Evolutionary conservation across 768 basidiomycete species (phyloP), one percentile per base, ranked within the genome.

Genomic region (Sarcodon aspratus): DNA sequence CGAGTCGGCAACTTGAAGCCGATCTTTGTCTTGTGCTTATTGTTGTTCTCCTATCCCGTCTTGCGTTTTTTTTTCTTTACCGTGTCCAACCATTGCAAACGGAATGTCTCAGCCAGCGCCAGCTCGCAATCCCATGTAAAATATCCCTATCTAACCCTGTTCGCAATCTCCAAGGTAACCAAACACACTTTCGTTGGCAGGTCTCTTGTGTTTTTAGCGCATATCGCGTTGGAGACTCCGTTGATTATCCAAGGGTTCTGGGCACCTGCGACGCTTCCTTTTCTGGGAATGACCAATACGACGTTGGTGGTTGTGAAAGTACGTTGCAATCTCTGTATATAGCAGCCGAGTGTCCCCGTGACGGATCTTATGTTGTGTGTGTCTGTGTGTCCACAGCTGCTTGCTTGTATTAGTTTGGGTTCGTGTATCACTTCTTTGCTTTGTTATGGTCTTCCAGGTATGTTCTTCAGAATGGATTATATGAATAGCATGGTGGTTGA

Each of bases 251-350:
- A 90, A 61, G 85, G 87, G 6, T 64, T 90, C 13, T 77, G 76
- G 67, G 71, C 78, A 0, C 80, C 85, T 1, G 56, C 63, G 13
- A 68, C 62, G 12, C 62, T 91, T 15, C 89, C 89, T 0, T 89
- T 92, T 61, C 55, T 90, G 48, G 78, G 88, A 60, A 71, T 89
- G 55, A 90, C 82, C 56, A 92, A 92, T 68, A 91, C 89, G 6
- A 77, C 86, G 0, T 45, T 90, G 7, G 78, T 88, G 2, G 53
- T 91, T 7, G 64, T 88, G 44, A 90, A 90, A 73, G 89, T 83
- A 45, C n/a, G 69, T 55, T 5, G 12, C 33, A 12, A 37, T 17
- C 31, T 15, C 36, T 46, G 44, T 3, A 33, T 40, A n/a, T n/a
- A n/a, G n/a, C n/a, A n/a, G n/a, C n/a, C n/a, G 10, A 35, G 35